Evolutionary conservation across 169 alveolate genomes (phyloP), one percentile per base, ranked within the genome.

Genomic region (Plasmodium knowlesi): DNA sequence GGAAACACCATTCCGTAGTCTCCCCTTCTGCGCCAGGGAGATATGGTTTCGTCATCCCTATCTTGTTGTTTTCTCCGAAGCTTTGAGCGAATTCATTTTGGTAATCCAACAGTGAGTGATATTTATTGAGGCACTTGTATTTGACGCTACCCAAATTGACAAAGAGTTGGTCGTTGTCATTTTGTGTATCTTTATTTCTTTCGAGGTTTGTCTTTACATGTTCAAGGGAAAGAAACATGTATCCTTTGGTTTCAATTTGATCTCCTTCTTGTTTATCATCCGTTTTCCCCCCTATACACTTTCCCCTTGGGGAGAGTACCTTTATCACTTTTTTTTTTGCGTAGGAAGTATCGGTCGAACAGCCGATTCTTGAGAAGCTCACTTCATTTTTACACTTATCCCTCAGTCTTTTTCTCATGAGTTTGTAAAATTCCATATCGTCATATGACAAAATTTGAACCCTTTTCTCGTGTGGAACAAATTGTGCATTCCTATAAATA

Each of bases 401-500:
- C 22, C 37, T 82, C 22, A 50, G 28, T 54, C 39, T 53, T 50
- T 53, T 82, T 54, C 72, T 32, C 43, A 30, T 57, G 9, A 57
- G 39, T 54, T 82, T 82, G 54, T 61, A 82, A 50, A 82, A 3
- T 12, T 34, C 89, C 16, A 88, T 88, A 88, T 88, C 94, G 72
- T 79, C 94, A 88, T 46, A 79, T n/a, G 89, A 67, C 30, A 73
- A 30, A 6, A 9, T 22, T 5, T 80, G 81, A 32, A 61, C 39
- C 12, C 82, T 39, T 57, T 88, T 12, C 4, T 53, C 8, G 6
- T 32, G 39, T 57, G 16, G 8, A 16, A 12, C 30, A 37, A 37
- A 80, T 16, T n/a, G 19, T 43, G 32, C 46, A 14, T 57, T 10
- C 94, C 32, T 61, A 14, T 67, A 3, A 67, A 67, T 16, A 14